Evolutionary conservation across 441 rosid genomes (phyloP).

Genomic region (Capsella rubella): DNA sequence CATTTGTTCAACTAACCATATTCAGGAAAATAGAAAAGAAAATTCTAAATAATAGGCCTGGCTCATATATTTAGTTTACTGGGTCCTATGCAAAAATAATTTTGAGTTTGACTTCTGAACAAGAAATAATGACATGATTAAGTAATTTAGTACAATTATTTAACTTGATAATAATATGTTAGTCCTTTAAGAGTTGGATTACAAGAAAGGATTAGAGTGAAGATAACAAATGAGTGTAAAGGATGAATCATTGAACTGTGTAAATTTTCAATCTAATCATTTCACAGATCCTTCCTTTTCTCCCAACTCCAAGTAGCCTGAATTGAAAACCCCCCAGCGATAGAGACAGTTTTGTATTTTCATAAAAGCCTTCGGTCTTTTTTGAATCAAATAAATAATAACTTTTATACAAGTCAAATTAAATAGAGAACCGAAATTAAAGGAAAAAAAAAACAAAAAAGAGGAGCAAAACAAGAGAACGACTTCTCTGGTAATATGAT

Average conservation of each 20-base stretch:
- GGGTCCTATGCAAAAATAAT: not conserved
- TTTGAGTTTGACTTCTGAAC: not conserved
- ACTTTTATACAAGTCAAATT: not conserved
- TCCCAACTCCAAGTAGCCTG: not conserved
- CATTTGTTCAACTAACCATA: not conserved
- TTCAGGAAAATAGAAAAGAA: not conserved
- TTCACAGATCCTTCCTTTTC: too few species aligned
- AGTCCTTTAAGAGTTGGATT: too few species aligned
- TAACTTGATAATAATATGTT: too few species aligned
- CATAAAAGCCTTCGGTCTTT: not conserved
- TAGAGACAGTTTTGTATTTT: not conserved
- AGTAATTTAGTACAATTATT: too few species aligned
- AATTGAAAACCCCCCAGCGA: slow-evolving; percentile 4
- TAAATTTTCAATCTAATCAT: too few species aligned
- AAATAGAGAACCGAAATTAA: not conserved
- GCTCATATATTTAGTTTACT: not conserved
- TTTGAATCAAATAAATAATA: too few species aligned
- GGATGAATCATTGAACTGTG: too few species aligned
- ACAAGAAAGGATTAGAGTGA: too few species aligned
- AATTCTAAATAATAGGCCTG: not conserved
- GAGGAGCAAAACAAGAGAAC: slow-evolving; percentile 23
- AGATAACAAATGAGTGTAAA: too few species aligned
- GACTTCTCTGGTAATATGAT: slow-evolving; percentile 27
- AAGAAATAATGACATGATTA: not conserved
- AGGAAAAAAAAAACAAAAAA: not conserved